These are phyloP conservation scores for Phytophthora sp. DNA, from an alignment of 352 stramenopile genomes.

Conservation along the genomic window DNA sequence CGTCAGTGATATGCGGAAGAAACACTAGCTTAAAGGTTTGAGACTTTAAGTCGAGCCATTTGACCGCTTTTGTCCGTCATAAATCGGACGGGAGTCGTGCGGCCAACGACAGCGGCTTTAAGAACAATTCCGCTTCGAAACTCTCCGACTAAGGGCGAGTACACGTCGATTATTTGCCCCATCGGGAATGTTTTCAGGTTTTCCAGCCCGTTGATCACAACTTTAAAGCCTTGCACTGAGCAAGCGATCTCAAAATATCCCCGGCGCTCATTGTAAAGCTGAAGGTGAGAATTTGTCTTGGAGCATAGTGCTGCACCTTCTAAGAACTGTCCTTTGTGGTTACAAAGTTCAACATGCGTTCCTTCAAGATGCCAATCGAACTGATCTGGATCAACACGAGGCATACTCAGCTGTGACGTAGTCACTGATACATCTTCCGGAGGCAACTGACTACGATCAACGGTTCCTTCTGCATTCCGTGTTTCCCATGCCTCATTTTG, in stretches of 20 bases:
- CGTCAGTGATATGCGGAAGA: background rate
- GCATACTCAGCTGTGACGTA: conserved; percentile 4
- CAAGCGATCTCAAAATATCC: conserved; percentile 59
- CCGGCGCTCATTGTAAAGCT: conserved; percentile 57
- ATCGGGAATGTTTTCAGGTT: conserved; percentile 52
- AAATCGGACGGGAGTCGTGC: conserved; percentile 50
- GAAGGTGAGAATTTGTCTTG: conserved; percentile 38
- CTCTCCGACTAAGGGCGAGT: conserved; percentile 52
- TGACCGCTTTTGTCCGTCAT: conserved; percentile 21
- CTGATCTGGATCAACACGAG: conserved; percentile 8
- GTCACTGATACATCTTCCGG: background rate
- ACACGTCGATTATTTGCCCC: conserved; percentile 56
- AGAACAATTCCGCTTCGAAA: conserved; percentile 47
- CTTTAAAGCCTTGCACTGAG: conserved; percentile 50
- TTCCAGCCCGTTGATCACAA: conserved; percentile 56
- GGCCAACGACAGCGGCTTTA: conserved; percentile 45
- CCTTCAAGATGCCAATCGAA: conserved; percentile 69
- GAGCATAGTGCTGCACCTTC: conserved; percentile 62
- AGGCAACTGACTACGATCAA: too few species aligned
- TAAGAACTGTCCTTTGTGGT: conserved; percentile 34
- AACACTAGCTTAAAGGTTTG: conserved; percentile 73
- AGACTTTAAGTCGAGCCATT: conserved; percentile 60
- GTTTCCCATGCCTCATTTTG: background rate
- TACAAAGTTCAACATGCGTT: conserved; percentile 55
- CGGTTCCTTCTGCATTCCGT: background rate